Evolutionary conservation across 768 basidiomycete species (phyloP), one percentile per base, ranked within the genome.

Genomic region (Mycena vulgaris): DNA sequence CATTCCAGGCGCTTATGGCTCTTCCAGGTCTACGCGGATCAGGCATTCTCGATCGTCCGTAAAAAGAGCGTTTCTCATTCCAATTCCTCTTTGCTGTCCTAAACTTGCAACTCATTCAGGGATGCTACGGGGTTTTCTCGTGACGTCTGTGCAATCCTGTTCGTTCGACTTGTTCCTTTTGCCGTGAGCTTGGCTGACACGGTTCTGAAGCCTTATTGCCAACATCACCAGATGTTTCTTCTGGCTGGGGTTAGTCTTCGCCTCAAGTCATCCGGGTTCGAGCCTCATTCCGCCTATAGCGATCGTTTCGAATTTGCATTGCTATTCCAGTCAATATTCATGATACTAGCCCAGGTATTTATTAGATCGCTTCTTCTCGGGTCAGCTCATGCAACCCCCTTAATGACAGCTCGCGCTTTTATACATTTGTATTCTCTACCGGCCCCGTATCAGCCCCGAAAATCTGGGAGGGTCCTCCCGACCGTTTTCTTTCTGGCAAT

Each of bases 181-280:
- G 28, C 14, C 45, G 10, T 27, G 45, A 25, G 21, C 23, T 25
- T 28, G 21, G 35, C 59, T 75, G 63, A 74, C 58, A 14, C n/a
- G 35, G 6, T 19, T 30, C 33, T 61, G 23, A 28, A 94, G 93
- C 74, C 84, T 95, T 35, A 85, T 93, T 68, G 93, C 94, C 57
- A 96, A 96, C 79, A 94, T 95, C 61, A 92, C 92, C 28, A 87
- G 95, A 76, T 96, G 95, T 79, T 96, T 95, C 85, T 96, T 95
- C 82, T 96, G 95, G 95, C 82, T 96, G 39, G 95, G 95, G 85
- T 87, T 71, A 31, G 81, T 71, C 53, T 14, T 13, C 31, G 16
- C 4, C 23, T 47, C 16, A 8, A 48, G 30, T 40, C 19, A 28
- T 62, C 7, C n/a, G 10, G 33, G 11, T 47, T 33, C 13, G 40